Percentiles rank a stretch among this genome's conserved stretches.
These are phyloP conservation scores for Kluyveromyces aestuarii DNA, from an alignment of 805 yeast species.

Conservation along the genomic window DNA sequence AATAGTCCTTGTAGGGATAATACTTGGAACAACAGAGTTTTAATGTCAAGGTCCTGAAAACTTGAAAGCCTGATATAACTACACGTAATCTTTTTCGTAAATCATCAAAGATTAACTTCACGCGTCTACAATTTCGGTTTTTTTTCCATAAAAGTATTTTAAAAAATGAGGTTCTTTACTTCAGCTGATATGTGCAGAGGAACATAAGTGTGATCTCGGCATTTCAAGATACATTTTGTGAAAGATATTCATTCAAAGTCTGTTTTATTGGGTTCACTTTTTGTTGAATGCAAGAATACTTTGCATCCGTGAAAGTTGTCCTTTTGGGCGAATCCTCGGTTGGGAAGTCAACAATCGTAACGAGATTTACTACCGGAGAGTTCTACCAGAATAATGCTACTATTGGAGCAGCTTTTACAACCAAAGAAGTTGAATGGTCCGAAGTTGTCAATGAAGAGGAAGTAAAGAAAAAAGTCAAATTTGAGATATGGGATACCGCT, in stretches of 20 bases:
- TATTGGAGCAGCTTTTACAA: conserved; percentile 76
- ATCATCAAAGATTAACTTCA: neutral
- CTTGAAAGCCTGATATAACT: too few relatives aligned
- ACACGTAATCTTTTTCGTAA: neutral
- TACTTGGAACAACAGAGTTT: neutral
- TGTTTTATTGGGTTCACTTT: too few relatives aligned
- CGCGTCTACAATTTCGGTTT: neutral
- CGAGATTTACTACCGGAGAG: conserved; percentile 62
- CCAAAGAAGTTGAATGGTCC: conserved; percentile 54
- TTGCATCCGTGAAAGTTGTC: conserved; percentile 42
- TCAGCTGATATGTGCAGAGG: too few relatives aligned
- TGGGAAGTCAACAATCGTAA: conserved; percentile 59
- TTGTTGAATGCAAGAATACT: neutral
- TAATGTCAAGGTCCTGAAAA: too few relatives aligned
- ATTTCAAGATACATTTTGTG: too few relatives aligned
- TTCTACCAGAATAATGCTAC: conserved; percentile 75
- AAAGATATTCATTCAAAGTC: neutral
- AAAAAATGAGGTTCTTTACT: too few relatives aligned
- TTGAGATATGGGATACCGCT: conserved; percentile 83
- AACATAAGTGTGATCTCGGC: too few relatives aligned
- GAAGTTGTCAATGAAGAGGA: conserved; percentile 16
- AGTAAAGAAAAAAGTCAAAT: conserved; percentile 43
- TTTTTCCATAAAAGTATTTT: too few relatives aligned
- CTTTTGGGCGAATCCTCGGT: conserved; percentile 61
- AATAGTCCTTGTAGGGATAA: neutral